Conservation (phyloP, 2,329 filamentous ascomycete species). For the Aureobasidium lini region DNA sequence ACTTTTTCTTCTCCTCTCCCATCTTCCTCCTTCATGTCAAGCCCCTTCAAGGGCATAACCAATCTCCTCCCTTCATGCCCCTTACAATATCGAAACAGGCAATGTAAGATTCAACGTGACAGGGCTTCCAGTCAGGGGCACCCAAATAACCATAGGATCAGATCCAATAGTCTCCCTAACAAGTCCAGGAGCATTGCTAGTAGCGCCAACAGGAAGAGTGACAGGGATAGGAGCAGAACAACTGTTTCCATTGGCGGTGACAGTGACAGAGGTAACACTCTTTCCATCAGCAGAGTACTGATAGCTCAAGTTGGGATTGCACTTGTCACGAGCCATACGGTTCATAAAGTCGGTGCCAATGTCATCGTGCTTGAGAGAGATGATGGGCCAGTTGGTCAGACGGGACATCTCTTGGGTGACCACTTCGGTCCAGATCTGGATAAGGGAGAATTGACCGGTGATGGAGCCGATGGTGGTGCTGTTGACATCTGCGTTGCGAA, state of each 20-base stretch:
- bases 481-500: constrained; percentile 43
- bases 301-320: constrained; percentile 44
- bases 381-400: constrained; percentile 47
- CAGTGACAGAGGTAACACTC: constrained; percentile 44
- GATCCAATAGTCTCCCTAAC: constrained; percentile 47
- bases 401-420: constrained; percentile 48
- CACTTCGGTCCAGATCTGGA: constrained; percentile 52
- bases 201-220: constrained; percentile 43
- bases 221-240: constrained; percentile 48
- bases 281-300: constrained; percentile 35
- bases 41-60: no score
- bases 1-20: no score
- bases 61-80: neutral
- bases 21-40: neutral
- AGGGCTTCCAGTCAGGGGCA: constrained; percentile 30
- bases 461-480: constrained; percentile 43
- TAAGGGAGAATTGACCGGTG: constrained; percentile 42
- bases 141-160: constrained; percentile 34
- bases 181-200: constrained; percentile 30
- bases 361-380: constrained; percentile 51
- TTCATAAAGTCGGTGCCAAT: constrained; percentile 45
- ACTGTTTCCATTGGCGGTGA: constrained; percentile 42
- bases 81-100: constrained; percentile 15
- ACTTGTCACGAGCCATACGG: constrained; percentile 46
- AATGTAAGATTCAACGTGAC: constrained; percentile 27